Percentiles rank a stretch among this genome's conserved stretches.
Evolutionary conservation across 345 rosid species (phyloP).

Genomic region (Odontarrhena argentea): DNA sequence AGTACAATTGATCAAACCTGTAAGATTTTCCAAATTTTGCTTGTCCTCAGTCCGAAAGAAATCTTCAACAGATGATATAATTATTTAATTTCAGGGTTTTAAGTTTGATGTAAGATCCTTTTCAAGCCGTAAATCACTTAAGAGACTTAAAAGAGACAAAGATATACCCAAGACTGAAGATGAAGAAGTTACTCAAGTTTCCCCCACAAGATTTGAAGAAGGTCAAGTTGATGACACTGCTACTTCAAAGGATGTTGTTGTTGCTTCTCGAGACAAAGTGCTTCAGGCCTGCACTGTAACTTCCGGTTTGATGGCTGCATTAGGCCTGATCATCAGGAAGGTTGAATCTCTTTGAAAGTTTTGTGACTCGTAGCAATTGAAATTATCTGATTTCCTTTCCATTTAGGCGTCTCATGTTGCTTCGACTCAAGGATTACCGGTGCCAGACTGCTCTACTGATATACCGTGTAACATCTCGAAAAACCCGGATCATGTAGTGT

Average conservation of each 20-base stretch:
- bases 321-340: slow-evolving; percentile 71
- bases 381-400: slow-evolving; percentile 14
- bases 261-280: slow-evolving; percentile 66
- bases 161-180: slow-evolving; percentile 24
- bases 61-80: background rate
- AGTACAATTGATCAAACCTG: slow-evolving; percentile 29
- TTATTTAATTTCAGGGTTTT: slow-evolving; percentile 34
- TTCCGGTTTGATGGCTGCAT: slow-evolving; percentile 69
- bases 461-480: slow-evolving; percentile 49
- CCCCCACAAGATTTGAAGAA: slow-evolving; percentile 36
- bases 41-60: background rate
- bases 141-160: slow-evolving; percentile 47
- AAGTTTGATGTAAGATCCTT: slow-evolving; percentile 38
- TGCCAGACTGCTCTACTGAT: slow-evolving; percentile 66
- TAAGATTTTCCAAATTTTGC: slow-evolving; percentile 35
- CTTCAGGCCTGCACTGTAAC: slow-evolving; percentile 77
- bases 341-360: slow-evolving; percentile 38
- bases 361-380: background rate
- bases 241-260: slow-evolving; percentile 22
- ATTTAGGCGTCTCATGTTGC: slow-evolving; percentile 80
- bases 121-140: slow-evolving; percentile 55
- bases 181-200: slow-evolving; percentile 38
- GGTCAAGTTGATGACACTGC: slow-evolving; percentile 35
- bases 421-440: slow-evolving; percentile 64
- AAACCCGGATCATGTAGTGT: background rate